phyloP scores from a whole-genome alignment of 2,329 filamentous ascomycete species.

The Orbilia quercus region DNA sequence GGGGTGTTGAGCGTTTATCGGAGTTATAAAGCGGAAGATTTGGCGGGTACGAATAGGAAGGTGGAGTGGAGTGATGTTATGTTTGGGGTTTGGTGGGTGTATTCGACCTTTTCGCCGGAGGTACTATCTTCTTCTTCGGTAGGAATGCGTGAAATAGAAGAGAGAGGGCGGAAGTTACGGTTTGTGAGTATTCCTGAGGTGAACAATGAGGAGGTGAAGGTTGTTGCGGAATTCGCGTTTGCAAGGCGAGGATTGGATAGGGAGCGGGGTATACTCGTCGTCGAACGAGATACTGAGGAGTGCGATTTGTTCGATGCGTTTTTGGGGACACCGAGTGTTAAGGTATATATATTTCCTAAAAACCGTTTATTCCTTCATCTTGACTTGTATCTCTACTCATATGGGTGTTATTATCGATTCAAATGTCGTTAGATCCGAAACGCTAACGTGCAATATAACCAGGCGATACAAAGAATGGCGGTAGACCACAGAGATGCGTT shows the following conservation, averaged over 20 bases:
- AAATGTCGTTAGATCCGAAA: not conserved
- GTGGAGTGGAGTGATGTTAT: constrained; percentile 30
- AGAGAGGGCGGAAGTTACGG: not conserved
- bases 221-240: constrained; percentile 25
- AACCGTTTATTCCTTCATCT: not conserved
- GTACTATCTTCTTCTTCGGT: too few species aligned
- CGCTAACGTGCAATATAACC: not conserved
- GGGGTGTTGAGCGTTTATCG: constrained; percentile 41
- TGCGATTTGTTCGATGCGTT: constrained; percentile 34
- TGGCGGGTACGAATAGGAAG: not conserved
- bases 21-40: constrained; percentile 28
- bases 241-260: constrained; percentile 8
- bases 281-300: not conserved
- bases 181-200: constrained; percentile 37
- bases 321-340: constrained; percentile 30
- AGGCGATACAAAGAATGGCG: constrained; percentile 37
- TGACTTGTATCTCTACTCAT: not conserved
- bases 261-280: constrained; percentile 11
- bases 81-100: constrained; percentile 24
- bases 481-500: constrained; percentile 22
- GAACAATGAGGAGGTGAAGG: constrained; percentile 29
- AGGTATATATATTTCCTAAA: constrained; percentile 5
- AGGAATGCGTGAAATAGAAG: not conserved
- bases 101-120: not conserved
- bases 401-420: not conserved